Evolutionary conservation across 257 asterid species (phyloP).

Genomic region (Ligustrum vulgare): DNA sequence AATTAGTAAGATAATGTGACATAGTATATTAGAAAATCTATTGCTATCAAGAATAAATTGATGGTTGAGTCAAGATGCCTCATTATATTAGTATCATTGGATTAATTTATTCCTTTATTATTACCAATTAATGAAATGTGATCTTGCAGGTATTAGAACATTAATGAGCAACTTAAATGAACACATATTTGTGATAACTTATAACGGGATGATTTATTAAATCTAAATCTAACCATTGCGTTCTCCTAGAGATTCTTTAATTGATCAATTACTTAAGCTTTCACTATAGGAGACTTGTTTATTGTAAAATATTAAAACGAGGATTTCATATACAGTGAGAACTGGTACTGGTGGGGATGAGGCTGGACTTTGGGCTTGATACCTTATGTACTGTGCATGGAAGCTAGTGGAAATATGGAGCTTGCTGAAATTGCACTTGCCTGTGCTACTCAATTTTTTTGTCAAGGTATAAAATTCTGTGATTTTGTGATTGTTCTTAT

Average conservation of each 20-base stretch:
- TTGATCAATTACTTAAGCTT: constrained; percentile 13
- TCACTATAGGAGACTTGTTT: constrained; percentile 2
- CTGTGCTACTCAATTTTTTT: constrained; percentile 88
- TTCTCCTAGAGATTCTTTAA: background rate
- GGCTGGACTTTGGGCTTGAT: constrained; percentile 99
- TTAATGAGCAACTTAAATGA: background rate
- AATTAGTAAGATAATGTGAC: background rate
- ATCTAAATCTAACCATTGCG: background rate
- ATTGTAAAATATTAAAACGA: constrained; percentile 9
- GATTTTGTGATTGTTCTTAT: too few species aligned
- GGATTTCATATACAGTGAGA: constrained; percentile 61
- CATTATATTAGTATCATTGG: constrained; percentile 2
- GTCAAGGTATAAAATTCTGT: constrained; percentile 61
- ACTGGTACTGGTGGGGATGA: constrained; percentile 99
- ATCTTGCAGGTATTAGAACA: background rate
- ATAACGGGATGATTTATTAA: background rate
- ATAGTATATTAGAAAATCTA: constrained; percentile 1
- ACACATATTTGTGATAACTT: background rate
- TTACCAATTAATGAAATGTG: constrained; percentile 10
- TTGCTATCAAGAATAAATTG: constrained; percentile 4
- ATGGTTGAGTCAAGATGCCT: constrained; percentile 6
- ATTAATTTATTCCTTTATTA: too few species aligned
- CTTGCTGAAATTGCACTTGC: constrained; percentile 94
- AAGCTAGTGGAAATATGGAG: constrained; percentile 84
- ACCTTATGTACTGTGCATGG: constrained; percentile 84